Percentiles rank a stretch among this genome's conserved stretches.
phyloP scores from a whole-genome alignment of 164 flowering plant species.

The Pachysandra terminalis region DNA sequence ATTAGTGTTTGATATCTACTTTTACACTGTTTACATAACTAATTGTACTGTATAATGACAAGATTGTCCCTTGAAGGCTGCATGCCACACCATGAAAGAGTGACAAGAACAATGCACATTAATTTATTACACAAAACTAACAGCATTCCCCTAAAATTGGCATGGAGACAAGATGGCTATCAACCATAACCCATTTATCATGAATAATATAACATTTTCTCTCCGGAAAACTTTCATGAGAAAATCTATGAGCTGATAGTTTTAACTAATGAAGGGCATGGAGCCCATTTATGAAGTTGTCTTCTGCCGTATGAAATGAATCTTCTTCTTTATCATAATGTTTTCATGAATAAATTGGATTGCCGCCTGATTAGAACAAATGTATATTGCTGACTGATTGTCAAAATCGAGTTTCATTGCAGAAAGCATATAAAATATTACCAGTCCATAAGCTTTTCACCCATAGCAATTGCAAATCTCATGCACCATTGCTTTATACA shows the following conservation, averaged over 20 bases:
- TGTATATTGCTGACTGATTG: not conserved
- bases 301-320: not conserved
- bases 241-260: not conserved
- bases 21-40: no score
- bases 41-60: no score
- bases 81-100: no score
- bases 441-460: no score
- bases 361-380: not conserved
- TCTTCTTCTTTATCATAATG: no score
- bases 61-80: no score
- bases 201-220: not conserved
- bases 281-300: not conserved
- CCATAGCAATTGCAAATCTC: no score
- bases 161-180: not conserved
- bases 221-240: not conserved
- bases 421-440: no score
- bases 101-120: no score
- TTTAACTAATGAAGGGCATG: not conserved
- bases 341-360: not conserved
- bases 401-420: not conserved
- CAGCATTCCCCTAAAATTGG: not conserved
- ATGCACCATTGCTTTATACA: no score
- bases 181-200: not conserved
- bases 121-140: no score
- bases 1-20: no score